These are phyloP conservation scores for Phytophthora podocarpi DNA, from an alignment of 352 stramenopile species.

Conservation along the genomic window DNA sequence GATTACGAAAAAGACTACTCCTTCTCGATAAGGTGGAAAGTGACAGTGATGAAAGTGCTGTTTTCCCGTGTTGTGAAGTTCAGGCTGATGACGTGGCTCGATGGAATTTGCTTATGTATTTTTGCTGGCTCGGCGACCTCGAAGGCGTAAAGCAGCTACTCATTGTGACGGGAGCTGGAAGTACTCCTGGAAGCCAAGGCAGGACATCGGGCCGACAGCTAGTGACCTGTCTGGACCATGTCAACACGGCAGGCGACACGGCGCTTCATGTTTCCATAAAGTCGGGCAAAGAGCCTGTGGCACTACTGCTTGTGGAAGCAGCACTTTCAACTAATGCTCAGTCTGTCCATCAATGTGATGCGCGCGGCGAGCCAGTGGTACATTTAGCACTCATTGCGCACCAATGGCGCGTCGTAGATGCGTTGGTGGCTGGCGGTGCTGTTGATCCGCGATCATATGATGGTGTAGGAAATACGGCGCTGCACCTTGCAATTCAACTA, in stretches of 20 bases:
- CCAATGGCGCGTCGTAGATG: slow-evolving; percentile 71
- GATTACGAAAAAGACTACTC: slow-evolving; percentile 37
- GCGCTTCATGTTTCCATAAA: slow-evolving; percentile 79
- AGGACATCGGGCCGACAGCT: slow-evolving; percentile 35
- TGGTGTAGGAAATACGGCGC: slow-evolving; percentile 48
- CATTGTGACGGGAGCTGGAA: slow-evolving; percentile 17
- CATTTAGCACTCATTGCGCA: slow-evolving; percentile 63
- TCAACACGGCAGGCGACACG: slow-evolving; percentile 67
- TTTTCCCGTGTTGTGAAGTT: slow-evolving; percentile 33
- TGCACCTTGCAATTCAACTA: slow-evolving; percentile 74
- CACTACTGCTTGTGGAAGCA: slow-evolving; percentile 50
- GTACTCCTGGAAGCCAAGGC: slow-evolving; percentile 17
- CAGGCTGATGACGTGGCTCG: slow-evolving; percentile 47
- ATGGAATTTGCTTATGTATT: slow-evolving; percentile 80
- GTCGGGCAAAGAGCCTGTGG: slow-evolving; percentile 34
- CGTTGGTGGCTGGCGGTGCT: slow-evolving; percentile 47
- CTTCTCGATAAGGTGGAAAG: slow-evolving; percentile 35
- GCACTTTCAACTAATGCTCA: slow-evolving; percentile 39
- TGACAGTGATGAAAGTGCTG: slow-evolving; percentile 23
- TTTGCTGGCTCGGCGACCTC: slow-evolving; percentile 56
- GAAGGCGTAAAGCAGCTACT: slow-evolving; percentile 43
- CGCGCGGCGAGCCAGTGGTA: slow-evolving; percentile 51
- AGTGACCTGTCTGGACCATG: slow-evolving; percentile 56
- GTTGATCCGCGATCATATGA: slow-evolving; percentile 56
- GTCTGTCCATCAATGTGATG: slow-evolving; percentile 52